Conservation (phyloP, 345 rosid genomes). For the Arabis alpina region DNA sequence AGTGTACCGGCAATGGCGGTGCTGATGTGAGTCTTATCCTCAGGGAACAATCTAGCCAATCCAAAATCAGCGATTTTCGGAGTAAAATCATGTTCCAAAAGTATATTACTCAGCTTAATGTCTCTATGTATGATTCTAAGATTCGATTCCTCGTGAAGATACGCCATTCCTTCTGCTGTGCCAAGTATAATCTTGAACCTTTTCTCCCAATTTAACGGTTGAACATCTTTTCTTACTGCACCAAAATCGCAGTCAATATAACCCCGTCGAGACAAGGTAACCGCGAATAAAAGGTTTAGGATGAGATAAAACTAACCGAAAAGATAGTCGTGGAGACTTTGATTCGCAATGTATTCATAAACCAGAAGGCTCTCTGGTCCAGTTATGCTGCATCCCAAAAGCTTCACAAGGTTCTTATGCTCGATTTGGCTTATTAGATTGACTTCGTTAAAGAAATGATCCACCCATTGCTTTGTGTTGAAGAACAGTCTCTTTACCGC, state of each 20-base stretch:
- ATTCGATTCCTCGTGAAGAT: slow-evolving; percentile 77
- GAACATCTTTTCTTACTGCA: slow-evolving; percentile 54
- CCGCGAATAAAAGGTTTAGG: background rate
- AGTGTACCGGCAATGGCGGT: slow-evolving; percentile 87
- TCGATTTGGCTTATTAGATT: slow-evolving; percentile 73
- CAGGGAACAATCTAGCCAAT: slow-evolving; percentile 74
- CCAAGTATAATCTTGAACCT: slow-evolving; percentile 68
- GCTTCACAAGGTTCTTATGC: slow-evolving; percentile 81
- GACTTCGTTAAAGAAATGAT: slow-evolving; percentile 95
- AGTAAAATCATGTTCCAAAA: slow-evolving; percentile 67
- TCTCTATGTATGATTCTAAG: slow-evolving; percentile 90
- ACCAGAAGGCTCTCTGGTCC: slow-evolving; percentile 93
- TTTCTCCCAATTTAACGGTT: slow-evolving; percentile 57
- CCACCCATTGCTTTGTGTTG: slow-evolving; percentile 94
- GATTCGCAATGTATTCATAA: slow-evolving; percentile 80
- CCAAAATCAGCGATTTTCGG: slow-evolving; percentile 96
- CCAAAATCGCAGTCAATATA: slow-evolving; percentile 21
- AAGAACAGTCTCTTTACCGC: slow-evolving; percentile 89
- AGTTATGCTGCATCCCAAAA: slow-evolving; percentile 86
- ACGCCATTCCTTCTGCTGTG: slow-evolving; percentile 79
- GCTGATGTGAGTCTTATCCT: slow-evolving; percentile 70
- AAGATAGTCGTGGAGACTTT: slow-evolving; percentile 69
- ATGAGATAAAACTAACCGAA: slow-evolving; percentile 51
- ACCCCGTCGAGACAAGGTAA: background rate
- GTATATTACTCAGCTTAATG: slow-evolving; percentile 75